phyloP scores from a whole-genome alignment of 129 eudicot species.

The Deinandra increscens region DNA sequence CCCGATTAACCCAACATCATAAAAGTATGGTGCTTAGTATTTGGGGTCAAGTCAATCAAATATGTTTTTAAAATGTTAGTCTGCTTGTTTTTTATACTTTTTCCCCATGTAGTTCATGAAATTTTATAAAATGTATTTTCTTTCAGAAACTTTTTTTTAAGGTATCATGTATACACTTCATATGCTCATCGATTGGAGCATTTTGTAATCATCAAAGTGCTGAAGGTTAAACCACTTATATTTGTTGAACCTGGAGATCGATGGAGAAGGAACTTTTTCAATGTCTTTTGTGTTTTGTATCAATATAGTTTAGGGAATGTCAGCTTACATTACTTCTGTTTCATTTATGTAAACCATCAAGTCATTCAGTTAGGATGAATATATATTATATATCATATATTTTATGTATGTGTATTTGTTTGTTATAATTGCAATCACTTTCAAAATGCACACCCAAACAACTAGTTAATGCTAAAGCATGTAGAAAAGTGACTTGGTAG shows the following conservation, averaged over 20 bases:
- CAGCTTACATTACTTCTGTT: slow-evolving; percentile 92
- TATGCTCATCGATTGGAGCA: slow-evolving; percentile 92
- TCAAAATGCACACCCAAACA: not conserved
- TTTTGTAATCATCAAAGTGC: slow-evolving; percentile 67
- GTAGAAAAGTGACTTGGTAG: slow-evolving; percentile 76
- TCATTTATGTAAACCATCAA: slow-evolving; percentile 98
- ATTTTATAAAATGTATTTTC: too few relatives aligned
- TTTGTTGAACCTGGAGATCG: slow-evolving; percentile 87
- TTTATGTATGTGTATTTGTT: too few relatives aligned
- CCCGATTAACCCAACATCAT: too few relatives aligned
- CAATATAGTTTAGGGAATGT: slow-evolving; percentile 91
- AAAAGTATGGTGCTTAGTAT: too few relatives aligned
- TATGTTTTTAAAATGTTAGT: too few relatives aligned
- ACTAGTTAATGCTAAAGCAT: slow-evolving; percentile 15
- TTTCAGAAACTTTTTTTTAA: slow-evolving; percentile 88
- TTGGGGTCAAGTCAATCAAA: too few relatives aligned
- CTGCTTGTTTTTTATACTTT: too few relatives aligned
- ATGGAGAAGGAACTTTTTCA: slow-evolving; percentile 93
- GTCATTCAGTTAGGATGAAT: slow-evolving; percentile 88
- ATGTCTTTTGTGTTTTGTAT: slow-evolving; percentile 96
- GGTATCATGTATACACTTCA: slow-evolving; percentile 89
- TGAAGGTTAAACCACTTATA: slow-evolving; percentile 85
- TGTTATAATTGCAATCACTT: not conserved
- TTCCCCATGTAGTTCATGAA: too few relatives aligned
- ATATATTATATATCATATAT: too few relatives aligned